phyloP scores from a whole-genome alignment of 169 alveolate species.

The Plasmodium billcollinsi region DNA sequence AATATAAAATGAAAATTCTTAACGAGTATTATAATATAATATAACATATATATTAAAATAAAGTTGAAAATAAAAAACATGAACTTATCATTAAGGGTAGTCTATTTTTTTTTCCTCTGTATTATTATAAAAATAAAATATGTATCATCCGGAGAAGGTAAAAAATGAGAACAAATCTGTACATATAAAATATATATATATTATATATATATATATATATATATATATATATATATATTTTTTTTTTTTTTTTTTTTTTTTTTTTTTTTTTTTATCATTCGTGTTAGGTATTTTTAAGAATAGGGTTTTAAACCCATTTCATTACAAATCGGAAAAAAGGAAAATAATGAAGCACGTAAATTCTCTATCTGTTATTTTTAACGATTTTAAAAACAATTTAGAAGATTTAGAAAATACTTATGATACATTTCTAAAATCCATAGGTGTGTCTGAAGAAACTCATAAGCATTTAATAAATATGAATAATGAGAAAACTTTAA shows the following conservation, averaged over 20 bases:
- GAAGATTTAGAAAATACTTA: constrained; percentile 40
- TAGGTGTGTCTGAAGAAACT: constrained; percentile 21
- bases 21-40: no score
- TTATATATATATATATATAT: not conserved
- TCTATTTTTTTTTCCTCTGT: not conserved
- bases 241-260: no score
- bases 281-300: constrained; percentile 16
- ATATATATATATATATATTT: no score
- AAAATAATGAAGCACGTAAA: constrained; percentile 36
- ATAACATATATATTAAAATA: no score
- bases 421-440: constrained; percentile 10
- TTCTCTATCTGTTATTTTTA: not conserved
- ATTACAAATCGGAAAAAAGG: constrained; percentile 19
- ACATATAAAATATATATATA: not conserved
- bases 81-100: not conserved
- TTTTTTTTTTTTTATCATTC: not conserved
- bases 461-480: constrained; percentile 17
- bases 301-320: constrained; percentile 60
- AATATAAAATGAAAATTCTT: no score
- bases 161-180: not conserved
- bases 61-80: no score
- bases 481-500: constrained; percentile 29
- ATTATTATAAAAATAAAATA: not conserved
- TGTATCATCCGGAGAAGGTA: constrained; percentile 3
- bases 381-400: constrained; percentile 27